These are phyloP conservation scores for Blastobotrys buckinghamii DNA, from an alignment of 1,139 yeast genomes.

Conservation along the genomic window DNA sequence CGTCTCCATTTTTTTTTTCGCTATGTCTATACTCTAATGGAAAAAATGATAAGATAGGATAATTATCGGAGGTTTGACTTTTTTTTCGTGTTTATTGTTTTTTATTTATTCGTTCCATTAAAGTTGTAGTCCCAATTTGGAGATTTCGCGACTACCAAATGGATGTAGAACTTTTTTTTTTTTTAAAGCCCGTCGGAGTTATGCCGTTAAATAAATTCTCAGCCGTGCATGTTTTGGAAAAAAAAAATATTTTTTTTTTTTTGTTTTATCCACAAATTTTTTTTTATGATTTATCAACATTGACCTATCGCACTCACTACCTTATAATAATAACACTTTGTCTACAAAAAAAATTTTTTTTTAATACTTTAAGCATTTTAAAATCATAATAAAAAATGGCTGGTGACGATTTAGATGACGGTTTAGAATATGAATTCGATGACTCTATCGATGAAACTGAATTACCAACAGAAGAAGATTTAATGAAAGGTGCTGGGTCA, in stretches of 20 bases:
- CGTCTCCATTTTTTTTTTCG: not conserved
- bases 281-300: too few species aligned
- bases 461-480: conserved; percentile 15
- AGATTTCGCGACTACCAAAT: too few species aligned
- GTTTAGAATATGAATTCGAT: conserved; percentile 51
- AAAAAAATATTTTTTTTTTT: not conserved
- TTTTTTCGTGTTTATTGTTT: not conserved
- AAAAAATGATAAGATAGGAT: too few species aligned
- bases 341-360: not conserved
- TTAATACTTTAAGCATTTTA: not conserved
- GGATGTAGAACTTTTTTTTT: too few species aligned
- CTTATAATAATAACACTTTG: not conserved
- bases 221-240: not conserved
- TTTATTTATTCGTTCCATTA: conserved; percentile 3
- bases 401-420: conserved; percentile 64
- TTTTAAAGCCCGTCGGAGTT: not conserved
- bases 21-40: too few species aligned
- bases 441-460: conserved; percentile 33
- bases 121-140: not conserved
- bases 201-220: not conserved
- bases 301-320: not conserved
- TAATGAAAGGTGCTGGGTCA: conserved; percentile 11
- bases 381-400: conserved; percentile 14
- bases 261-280: not conserved
- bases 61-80: too few species aligned